Percentiles rank a stretch among this genome's conserved stretches.
Evolutionary conservation across 768 basidiomycete genomes (phyloP).

Genomic region (Boletus eberwhitei): DNA sequence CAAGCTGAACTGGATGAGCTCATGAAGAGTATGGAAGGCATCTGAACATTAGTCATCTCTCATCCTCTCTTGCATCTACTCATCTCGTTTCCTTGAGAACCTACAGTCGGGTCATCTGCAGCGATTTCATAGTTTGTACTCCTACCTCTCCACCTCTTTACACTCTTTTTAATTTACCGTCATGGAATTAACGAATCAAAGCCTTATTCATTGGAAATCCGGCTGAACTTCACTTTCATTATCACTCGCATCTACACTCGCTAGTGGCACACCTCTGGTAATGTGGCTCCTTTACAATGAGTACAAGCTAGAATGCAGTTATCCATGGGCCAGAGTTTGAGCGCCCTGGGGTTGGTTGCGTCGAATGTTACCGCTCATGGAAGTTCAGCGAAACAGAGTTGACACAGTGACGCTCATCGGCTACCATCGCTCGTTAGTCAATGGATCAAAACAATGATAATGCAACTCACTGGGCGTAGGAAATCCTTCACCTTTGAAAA

Average conservation of each 20-base stretch:
- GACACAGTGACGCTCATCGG: constrained; percentile 84
- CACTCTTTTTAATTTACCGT: constrained; percentile 21
- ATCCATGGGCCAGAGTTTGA: not conserved
- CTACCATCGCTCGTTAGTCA: constrained; percentile 34
- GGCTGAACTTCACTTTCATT: not conserved
- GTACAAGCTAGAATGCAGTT: not conserved
- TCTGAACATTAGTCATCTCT: constrained; percentile 38
- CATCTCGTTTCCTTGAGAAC: constrained; percentile 3
- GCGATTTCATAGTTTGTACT: constrained; percentile 21
- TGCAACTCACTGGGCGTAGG: constrained; percentile 63
- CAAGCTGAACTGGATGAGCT: constrained; percentile 86
- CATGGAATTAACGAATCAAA: constrained; percentile 17
- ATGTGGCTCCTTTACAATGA: not conserved
- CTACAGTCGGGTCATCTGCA: constrained; percentile 11
- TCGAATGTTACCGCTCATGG: constrained; percentile 34
- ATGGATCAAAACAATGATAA: not conserved
- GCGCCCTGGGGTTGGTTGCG: not conserved
- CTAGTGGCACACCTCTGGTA: not conserved
- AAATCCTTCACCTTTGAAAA: constrained; percentile 91
- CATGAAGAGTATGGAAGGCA: constrained; percentile 66
- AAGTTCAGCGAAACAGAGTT: constrained; percentile 88
- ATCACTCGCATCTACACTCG: not conserved
- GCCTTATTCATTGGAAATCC: not conserved
- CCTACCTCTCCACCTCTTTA: constrained; percentile 17
- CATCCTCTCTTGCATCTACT: constrained; percentile 3